Base-by-base conservation (phyloP, 2,329 filamentous ascomycete species). In the Diaporthe sp. region DNA sequence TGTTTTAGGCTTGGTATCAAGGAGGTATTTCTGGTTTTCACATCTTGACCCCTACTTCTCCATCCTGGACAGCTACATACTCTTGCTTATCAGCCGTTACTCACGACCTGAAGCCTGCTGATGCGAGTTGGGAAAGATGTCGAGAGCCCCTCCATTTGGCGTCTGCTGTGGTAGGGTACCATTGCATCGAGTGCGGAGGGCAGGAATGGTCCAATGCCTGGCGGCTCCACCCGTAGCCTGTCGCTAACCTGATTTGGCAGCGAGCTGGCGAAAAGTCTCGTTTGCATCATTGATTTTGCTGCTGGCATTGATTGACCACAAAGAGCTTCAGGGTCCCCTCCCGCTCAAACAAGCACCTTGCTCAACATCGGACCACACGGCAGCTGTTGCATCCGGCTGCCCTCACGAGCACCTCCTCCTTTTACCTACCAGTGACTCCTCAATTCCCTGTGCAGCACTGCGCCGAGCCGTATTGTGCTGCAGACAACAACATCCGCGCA, bases 211-310 rank as follows among this genome's bases (percentile, higher is more conserved):
- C 37, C 22, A 51, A 72, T 22, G 57, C 22, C 13, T 28, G 53
- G 42, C 51, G 62, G 65, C 46, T 37, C 65, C 65, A 68, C 65
- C 65, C 46, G 46, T 12, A 1, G 46, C 62, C 22, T 7, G n/a
- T 8, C 58, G 17, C 71, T 73, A 73, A 46, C 58, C n/a, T 9
- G 28, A 65, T 55, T n/a, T 65, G 71, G 71, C 58, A 73, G 28
- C 13, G 34, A 73, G 71, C 71, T 73, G 71, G 65, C 15, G 46
- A 68, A 53, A 68, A 68, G 65, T 68, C 65, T 68, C 65, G 65
- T 68, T 53, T 68, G 65, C 65, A 68, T 68, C 65, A 68, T 68
- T 68, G 65, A 68, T 49, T 53, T 68, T 68, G 44, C 25, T 5
- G 22, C 44, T 51, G 31, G 44, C 25, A 25, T 53, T 25, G 12